These are phyloP conservation scores for Ogataea paraovalis DNA, from an alignment of 805 yeast species.

Conservation along the genomic window DNA sequence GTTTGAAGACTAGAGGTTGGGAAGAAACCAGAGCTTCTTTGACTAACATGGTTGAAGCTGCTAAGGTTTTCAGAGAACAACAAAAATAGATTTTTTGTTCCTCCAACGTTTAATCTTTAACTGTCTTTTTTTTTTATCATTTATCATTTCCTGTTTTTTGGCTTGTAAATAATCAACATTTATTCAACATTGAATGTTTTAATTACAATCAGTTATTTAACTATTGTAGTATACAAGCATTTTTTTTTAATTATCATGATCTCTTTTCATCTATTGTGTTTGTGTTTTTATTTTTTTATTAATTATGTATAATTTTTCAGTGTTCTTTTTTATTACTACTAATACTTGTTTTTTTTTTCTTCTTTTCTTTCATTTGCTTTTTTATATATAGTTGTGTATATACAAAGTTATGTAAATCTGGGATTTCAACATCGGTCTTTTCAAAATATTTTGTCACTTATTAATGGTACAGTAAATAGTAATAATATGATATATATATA, in stretches of 20 bases:
- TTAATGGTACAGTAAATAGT: not conserved
- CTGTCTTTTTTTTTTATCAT: not conserved
- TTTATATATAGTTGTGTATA: conserved; percentile 17
- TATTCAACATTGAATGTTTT: conserved; percentile 37
- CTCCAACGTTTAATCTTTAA: not conserved
- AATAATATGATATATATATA: not conserved
- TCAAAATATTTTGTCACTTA: not conserved
- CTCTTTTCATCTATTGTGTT: conserved; percentile 1
- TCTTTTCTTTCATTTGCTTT: not conserved
- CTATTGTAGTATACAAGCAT: conserved; percentile 9
- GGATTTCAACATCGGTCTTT: conserved; percentile 47
- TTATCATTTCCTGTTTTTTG: not conserved
- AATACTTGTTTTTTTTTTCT: conserved; percentile 11
- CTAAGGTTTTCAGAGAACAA: conserved; percentile 79
- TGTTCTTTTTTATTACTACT: conserved; percentile 9
- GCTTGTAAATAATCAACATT: conserved; percentile 20
- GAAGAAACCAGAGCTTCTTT: conserved; percentile 92
- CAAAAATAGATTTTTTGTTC: conserved; percentile 23
- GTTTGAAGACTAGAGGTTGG: conserved; percentile 99
- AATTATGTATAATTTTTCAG: conserved; percentile 7
- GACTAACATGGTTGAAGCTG: conserved; percentile 99
- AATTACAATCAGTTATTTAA: conserved; percentile 11
- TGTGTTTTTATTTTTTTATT: conserved; percentile 9
- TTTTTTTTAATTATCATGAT: conserved; percentile 6
- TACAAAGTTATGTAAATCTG: conserved; percentile 26